phyloP scores from a whole-genome alignment of 176 grass and related monocot species.

The Lolium rigidum region DNA sequence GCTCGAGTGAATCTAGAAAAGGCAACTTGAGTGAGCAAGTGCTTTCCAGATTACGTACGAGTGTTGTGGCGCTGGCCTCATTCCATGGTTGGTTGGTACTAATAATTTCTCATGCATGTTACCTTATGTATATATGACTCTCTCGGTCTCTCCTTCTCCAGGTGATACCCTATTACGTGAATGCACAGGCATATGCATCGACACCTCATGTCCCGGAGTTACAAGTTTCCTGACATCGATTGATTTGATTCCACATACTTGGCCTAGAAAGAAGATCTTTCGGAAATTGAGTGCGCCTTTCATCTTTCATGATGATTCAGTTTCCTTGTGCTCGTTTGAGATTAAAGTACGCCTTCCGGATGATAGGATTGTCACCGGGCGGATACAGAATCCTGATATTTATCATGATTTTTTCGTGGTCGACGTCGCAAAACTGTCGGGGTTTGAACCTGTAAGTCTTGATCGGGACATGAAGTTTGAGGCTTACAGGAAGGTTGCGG shows the following conservation, averaged over 20 bases:
- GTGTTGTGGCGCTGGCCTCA: neutral
- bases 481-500: neutral
- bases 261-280: neutral
- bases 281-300: neutral
- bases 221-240: neutral
- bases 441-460: neutral
- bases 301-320: neutral
- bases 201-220: neutral
- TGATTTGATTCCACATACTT: neutral
- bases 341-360: neutral
- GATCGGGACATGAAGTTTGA: neutral
- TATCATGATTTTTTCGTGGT: neutral
- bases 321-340: neutral
- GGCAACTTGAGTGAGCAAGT: neutral
- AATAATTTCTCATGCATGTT: constrained; percentile 4
- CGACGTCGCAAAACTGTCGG: neutral
- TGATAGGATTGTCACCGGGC: neutral
- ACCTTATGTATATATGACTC: too few relatives aligned
- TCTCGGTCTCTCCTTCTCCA: too few relatives aligned
- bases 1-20: neutral
- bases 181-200: constrained; percentile 2
- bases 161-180: neutral
- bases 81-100: neutral
- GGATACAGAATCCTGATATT: neutral
- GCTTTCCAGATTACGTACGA: neutral